These are phyloP conservation scores for Cystoderma amianthinum DNA, from an alignment of 768 basidiomycete genomes.

Conservation along the genomic window DNA sequence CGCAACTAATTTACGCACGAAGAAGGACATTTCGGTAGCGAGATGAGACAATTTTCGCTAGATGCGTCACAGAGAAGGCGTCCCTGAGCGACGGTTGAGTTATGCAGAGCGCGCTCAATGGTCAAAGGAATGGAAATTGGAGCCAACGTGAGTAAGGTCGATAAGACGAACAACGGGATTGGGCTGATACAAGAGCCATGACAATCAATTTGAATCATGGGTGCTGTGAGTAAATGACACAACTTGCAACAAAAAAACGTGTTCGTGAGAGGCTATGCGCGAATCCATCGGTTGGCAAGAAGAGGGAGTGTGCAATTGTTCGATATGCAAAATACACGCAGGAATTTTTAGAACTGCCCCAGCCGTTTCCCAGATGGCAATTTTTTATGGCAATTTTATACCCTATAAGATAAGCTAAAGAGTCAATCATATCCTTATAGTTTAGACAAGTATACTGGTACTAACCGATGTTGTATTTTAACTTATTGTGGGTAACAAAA, in stretches of 20 bases:
- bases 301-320: no score
- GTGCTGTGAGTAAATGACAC: background rate
- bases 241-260: background rate
- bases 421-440: no score
- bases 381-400: no score
- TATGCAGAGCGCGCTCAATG: background rate
- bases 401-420: no score
- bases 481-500: no score
- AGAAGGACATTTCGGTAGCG: background rate
- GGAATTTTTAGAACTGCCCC: no score
- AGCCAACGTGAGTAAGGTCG: background rate
- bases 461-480: no score
- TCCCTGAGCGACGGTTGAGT: background rate
- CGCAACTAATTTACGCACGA: background rate
- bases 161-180: conserved; percentile 7
- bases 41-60: background rate
- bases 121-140: background rate
- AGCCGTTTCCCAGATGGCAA: no score
- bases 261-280: background rate
- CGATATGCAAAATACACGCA: conserved; percentile 1
- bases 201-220: background rate
- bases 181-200: conserved; percentile 2
- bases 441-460: no score
- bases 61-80: background rate
- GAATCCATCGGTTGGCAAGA: background rate